Evolutionary conservation across 2,329 filamentous ascomycete species (phyloP), one percentile per base, ranked within the genome.

Genomic region (Fusarium sp.): DNA sequence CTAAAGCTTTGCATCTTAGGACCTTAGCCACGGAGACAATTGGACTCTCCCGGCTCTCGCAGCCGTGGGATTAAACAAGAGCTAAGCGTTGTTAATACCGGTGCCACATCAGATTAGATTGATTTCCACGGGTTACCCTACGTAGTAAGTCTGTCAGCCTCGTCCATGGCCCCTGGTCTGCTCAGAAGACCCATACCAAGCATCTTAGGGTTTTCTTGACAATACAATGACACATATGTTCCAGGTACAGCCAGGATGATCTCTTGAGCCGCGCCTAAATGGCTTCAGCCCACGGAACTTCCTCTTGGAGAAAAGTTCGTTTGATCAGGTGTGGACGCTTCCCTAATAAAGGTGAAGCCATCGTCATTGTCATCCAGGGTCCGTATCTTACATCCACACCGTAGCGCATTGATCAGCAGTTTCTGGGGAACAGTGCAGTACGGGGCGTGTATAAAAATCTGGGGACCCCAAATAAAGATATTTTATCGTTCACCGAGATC

Each of bases 391-490:
- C 51, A 53, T 56, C 53, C 55, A 71, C 54, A 34, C 66, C 60
- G 42, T 57, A 50, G 52, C 51, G 46, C 43, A 54, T 37, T 31
- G 54, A 70, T 65, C 54, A 51, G 43, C 58, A 28, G 39, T 70
- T 55, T 60, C 67, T 58, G 67, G 67, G 63, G 67, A 60, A 63
- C 45, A 58, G 31, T 56, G 31, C 39, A 58, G 31, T 56, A 26
- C 39, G 50, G 59, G 67, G 68, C 54, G 68, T 71, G 64, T 63
- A 11, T 48, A n/a, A 49, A 49, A 65, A 70, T 56, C 68, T 48
- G 68, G 68, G 67, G 68, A 69, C 64, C 52, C 54, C 50, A 45
- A 50, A 44, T 37, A 42, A 54, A 44, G 8, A 21, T 31, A 25
- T 34, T 28, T 52, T 49, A 68, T 53, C 45, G 51, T 19, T 55